Base-by-base conservation (phyloP, 2,329 filamentous ascomycete genomes). In the Aspergillus hortae region DNA sequence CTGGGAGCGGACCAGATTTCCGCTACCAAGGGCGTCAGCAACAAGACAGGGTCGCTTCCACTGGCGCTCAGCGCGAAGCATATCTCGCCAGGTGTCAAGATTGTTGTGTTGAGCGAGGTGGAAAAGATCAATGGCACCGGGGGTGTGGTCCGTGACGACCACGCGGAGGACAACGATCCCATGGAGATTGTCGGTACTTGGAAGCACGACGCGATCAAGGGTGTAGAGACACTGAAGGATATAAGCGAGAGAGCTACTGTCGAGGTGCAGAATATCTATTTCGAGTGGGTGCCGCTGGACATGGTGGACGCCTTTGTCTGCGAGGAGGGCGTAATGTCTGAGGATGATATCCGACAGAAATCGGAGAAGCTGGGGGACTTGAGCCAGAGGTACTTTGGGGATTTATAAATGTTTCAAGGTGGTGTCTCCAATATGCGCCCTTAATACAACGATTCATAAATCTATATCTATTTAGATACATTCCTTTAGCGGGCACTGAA, bases 1-100 rank as follows among this genome's bases (percentile, higher is more conserved):
- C 70, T 89, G 1, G 85, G 85, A 1, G 84, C 85, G 1, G 86
- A 89, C 61, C 72, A 81, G 4, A 83, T 89, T 49, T 79, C 80
- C 11, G 64, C 70, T 0, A 64, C 70, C 1, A 85, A 84, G 2
- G 78, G 81, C 27, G 80, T 88, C 15, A 83, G 79, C 65, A 89
- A 88, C 68, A 89, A 88, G 67, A 83, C 78, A 0, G 85, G 86
- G 0, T 85, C 83, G 1, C 67, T 88, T 6, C 78, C 83, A 1
- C 77, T 81, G 1, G 76, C 82, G 0, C 70, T 87, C 1, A 76
- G 79, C 46, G 79, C 81, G 6, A 81, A 75, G 48, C 66, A 79
- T 46, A 66, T 80, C 3, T 74, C 76, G 4, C 74, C 77, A 0
- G 53, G 54, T 0, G 74, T 70, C 10, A 78, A 76, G 52, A 71